Evolutionary conservation across 208 protist species (phyloP), one percentile per base, ranked within the genome.

Genomic region (Naegleria gruberi): DNA sequence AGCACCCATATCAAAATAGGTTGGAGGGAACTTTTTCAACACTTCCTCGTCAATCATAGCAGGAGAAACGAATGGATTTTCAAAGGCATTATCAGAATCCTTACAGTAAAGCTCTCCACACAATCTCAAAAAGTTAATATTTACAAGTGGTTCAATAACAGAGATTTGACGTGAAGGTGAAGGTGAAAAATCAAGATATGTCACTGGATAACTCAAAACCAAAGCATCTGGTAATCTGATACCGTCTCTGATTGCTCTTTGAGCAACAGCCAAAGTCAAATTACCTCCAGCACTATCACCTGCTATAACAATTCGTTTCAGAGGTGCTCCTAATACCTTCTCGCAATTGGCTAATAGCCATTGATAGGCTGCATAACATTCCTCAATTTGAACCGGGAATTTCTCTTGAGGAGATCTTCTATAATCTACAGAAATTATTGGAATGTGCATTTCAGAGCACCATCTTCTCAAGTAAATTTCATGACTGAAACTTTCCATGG

Each of bases 211-310:
- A 47, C 17, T 30, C 1, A 90, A 10, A 43, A 85, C 44, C 2
- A 91, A 26, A 15, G 17, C 41, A 73, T 91, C 90, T 19, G 90
- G 90, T 42, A 40, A 15, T 45, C 43, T 40, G 34, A 90, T 44
- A 26, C 47, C 85, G 5, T 90, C 84, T 47, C 10, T 43, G 44
- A 91, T 91, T 5, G 30, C 26, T 82, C 82, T 87, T 1, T 90
- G 19, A 10, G n/a, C 34, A 5, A 90, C 8, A 17, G 89, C 55
- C 0, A 46, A 30, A 4, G 19, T 12, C 30, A 92, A 84, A 44
- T 92, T 92, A 30, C 91, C 91, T 42, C 91, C 91, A 1, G 91
- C 91, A n/a, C 12, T 43, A 89, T 92, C 91, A 34, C 91, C 91
- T 30, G 47, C n/a, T 23, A 92, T 7, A 17, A 92, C 42, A n/a